These are phyloP conservation scores for Rhodotorula kratochvilovae DNA, from an alignment of 768 basidiomycete species.

Conservation along the genomic window DNA sequence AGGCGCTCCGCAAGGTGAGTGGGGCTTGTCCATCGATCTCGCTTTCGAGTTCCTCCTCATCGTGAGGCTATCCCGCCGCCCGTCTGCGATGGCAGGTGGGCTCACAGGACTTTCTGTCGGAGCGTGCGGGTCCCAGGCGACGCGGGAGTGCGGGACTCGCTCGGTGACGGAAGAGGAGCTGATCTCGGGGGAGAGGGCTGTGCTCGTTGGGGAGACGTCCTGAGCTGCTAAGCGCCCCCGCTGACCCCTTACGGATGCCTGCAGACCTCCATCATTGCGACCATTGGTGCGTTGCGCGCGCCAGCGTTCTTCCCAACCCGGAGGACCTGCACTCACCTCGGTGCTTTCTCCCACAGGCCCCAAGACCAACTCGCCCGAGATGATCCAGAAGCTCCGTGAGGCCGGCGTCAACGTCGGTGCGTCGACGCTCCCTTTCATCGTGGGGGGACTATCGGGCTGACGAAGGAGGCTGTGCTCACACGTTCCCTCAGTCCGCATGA, in stretches of 20 bases:
- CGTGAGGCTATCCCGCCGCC: not conserved
- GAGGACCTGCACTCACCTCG: not conserved
- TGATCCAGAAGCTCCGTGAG: conserved; percentile 71
- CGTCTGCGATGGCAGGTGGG: not conserved
- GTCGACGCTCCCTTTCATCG: conserved; percentile 43
- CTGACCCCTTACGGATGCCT: not conserved
- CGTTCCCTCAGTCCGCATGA: conserved; percentile 80
- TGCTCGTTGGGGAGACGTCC: not conserved
- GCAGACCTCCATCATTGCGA: conserved; percentile 95
- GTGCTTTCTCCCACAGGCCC: conserved; percentile 58
- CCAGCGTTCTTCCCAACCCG: not conserved
- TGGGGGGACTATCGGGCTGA: not conserved
- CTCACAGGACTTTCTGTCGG: not conserved
- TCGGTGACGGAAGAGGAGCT: conserved; percentile 11
- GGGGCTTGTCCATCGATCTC: conserved; percentile 2
- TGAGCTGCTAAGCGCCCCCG: too few relatives aligned
- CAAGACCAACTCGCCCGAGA: conserved; percentile 88
- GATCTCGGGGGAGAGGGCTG: not conserved
- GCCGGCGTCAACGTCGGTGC: conserved; percentile 96
- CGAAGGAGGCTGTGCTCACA: conserved; percentile 2
- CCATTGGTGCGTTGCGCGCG: conserved; percentile 64
- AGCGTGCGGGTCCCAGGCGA: not conserved
- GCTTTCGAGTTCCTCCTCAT: not conserved
- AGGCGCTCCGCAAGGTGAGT: conserved; percentile 84
- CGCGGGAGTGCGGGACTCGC: not conserved